These are phyloP conservation scores for Lentithecium fluviatile DNA, from an alignment of 495 filamentous ascomycete genomes.

Conservation along the genomic window DNA sequence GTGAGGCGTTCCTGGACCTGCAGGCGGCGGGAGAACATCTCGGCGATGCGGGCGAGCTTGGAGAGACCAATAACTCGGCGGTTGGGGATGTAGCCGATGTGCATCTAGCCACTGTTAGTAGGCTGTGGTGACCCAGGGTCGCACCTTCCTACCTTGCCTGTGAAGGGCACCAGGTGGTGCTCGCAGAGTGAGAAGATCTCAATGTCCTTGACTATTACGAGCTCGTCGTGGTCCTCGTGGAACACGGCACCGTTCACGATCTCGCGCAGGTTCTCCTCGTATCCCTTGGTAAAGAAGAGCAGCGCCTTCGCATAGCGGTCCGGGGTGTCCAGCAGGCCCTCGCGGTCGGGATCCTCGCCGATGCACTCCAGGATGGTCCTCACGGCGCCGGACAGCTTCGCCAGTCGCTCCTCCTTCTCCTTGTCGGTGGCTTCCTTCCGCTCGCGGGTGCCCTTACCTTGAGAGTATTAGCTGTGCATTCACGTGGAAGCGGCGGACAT, in stretches of 20 bases:
- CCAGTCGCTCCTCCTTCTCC: constrained; percentile 66
- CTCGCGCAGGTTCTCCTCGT: constrained; percentile 91
- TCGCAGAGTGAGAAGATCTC: constrained; percentile 95
- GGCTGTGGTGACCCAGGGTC: constrained; percentile 1
- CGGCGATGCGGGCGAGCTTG: constrained; percentile 90
- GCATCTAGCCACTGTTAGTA: constrained; percentile 63
- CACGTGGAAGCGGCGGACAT: constrained; percentile 34
- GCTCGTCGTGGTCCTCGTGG: constrained; percentile 93
- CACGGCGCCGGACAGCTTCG: constrained; percentile 81
- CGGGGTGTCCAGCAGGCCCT: constrained; percentile 84
- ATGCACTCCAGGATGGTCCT: constrained; percentile 91
- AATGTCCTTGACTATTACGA: constrained; percentile 97
- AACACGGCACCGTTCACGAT: constrained; percentile 95
- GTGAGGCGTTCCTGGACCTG: constrained; percentile 96
- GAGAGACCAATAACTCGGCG: constrained; percentile 87
- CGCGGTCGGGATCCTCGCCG: constrained; percentile 90
- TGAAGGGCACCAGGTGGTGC: constrained; percentile 96
- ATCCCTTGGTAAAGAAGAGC: constrained; percentile 98
- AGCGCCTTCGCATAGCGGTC: constrained; percentile 93
- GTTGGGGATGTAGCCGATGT: constrained; percentile 95
- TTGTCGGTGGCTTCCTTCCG: constrained; percentile 75
- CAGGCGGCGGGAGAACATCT: constrained; percentile 91
- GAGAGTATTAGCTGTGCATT: constrained; percentile 14
- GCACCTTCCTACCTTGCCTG: constrained; percentile 66
- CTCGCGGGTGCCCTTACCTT: constrained; percentile 75